Base-by-base conservation (phyloP, 768 basidiomycete genomes). In the Suillus ampliporus region DNA sequence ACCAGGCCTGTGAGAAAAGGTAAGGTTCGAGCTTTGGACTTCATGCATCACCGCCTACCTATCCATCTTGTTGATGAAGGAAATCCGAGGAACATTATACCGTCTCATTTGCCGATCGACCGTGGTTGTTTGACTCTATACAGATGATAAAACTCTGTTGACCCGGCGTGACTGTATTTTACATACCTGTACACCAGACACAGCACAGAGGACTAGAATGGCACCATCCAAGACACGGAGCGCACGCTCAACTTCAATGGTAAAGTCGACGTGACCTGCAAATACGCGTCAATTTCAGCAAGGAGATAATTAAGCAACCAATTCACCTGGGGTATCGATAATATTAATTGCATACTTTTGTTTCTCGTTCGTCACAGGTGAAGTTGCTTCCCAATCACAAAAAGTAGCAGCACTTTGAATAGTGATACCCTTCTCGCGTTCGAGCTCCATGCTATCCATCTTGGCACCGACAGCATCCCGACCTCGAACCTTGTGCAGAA, bases 401-500 rank as follows among this genome's bases (percentile, higher is more conserved):
- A 96, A 99, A 0, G 97, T 99, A 1, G 97, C 97, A 4, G 97
- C 97, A 70, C 93, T 95, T 77, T 99, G 97, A 65, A 99, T 99
- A 38, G 97, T 99, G 70, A 99, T 99, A 43, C 97, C 97, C 80
- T 99, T 99, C 78, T 99, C 97, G 52, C 97, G 84, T 76, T 99
- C 97, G 5, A 99, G 82, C 65, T 99, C 97, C 97, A 99, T 99
- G 68, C 91, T 94, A 77, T 99, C 97, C 97, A 99, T 99, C 82
- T 99, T 99, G 9, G 97, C 97, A 58, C 97, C 97, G 21, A 99
- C 95, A 34, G 90, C 89, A 75, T 99, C 97, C 59, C 92, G 86
- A 48, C 97, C 97, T 64, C 97, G 85, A 64, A 97, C 94, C 92
- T 94, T 69, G n/a, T 14, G 63, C 4, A 44, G 17, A 19, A 11